A percentile compares a stretch with the other conserved stretches of the same genome.
Conservation (phyloP, 495 filamentous ascomycete genomes). For the Neurospora sp. region DNA sequence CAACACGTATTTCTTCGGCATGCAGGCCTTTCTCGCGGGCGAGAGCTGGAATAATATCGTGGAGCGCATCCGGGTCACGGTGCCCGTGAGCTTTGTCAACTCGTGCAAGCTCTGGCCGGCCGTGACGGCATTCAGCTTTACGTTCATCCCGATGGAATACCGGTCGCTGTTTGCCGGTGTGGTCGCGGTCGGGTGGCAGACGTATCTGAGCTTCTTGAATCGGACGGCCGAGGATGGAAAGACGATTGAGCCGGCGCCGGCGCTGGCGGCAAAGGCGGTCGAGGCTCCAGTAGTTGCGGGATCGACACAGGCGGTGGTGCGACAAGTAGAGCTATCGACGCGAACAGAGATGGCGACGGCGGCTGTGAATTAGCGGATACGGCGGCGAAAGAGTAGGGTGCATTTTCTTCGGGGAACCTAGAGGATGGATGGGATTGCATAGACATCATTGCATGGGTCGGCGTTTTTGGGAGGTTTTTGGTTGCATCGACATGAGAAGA, state of each 20-base stretch:
- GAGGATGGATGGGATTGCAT: background rate
- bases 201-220: slow-evolving; percentile 78
- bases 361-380: background rate
- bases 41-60: slow-evolving; percentile 50
- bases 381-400: background rate
- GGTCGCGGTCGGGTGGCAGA: slow-evolving; percentile 84
- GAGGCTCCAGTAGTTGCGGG: background rate
- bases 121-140: slow-evolving; percentile 80
- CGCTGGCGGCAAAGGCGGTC: background rate
- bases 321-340: background rate
- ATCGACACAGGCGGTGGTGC: background rate
- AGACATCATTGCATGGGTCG: background rate
- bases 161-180: slow-evolving; percentile 67
- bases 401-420: background rate
- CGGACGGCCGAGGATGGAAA: slow-evolving; percentile 48
- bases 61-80: slow-evolving; percentile 62
- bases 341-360: background rate
- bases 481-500: background rate
- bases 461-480: background rate
- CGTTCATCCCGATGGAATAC: slow-evolving; percentile 68
- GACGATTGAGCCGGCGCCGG: background rate
- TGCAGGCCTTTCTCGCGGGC: slow-evolving; percentile 57
- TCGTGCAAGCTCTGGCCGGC: slow-evolving; percentile 84
- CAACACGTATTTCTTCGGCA: slow-evolving; percentile 85
- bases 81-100: slow-evolving; percentile 68